A percentile compares a stretch with the other conserved stretches of the same genome.
These are phyloP conservation scores for Coemansia sp. DNA, from an alignment of 192 early-diverging fungal genomes.

Conservation along the genomic window DNA sequence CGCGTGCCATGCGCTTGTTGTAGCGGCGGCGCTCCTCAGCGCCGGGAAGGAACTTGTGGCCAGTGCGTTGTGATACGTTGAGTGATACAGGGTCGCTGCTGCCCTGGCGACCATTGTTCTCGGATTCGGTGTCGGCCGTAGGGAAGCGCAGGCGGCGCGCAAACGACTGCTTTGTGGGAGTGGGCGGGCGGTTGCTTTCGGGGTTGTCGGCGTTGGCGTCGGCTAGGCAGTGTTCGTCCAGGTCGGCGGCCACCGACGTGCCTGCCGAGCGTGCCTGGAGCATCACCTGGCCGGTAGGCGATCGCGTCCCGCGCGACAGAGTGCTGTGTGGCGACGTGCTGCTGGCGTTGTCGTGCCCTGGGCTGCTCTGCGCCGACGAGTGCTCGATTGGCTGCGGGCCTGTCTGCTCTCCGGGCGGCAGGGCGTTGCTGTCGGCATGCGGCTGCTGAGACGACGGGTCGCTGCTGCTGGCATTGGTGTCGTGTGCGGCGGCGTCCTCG, in stretches of 20 bases:
- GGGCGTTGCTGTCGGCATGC: neutral
- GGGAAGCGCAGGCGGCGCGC: conserved; percentile 41
- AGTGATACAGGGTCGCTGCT: conserved; percentile 41
- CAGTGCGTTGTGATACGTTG: conserved; percentile 48
- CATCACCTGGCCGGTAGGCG: conserved; percentile 9
- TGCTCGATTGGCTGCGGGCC: too few relatives aligned
- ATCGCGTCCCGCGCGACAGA: too few relatives aligned
- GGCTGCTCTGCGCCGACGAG: too few relatives aligned
- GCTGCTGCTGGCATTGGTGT: neutral
- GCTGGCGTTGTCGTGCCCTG: too few relatives aligned
- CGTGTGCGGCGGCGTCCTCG: neutral
- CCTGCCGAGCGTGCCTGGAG: conserved; percentile 38
- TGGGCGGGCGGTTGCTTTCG: conserved; percentile 49
- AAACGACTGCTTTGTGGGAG: conserved; percentile 43
- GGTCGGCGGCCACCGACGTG: conserved; percentile 44
- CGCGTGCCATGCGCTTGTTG: conserved; percentile 40
- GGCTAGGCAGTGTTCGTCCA: conserved; percentile 45
- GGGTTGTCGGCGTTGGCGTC: conserved; percentile 51
- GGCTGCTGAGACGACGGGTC: neutral
- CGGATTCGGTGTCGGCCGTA: neutral
- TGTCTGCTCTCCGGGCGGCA: neutral
- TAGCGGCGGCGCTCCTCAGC: conserved; percentile 46
- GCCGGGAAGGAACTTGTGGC: conserved; percentile 34
- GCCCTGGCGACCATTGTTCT: conserved; percentile 10
- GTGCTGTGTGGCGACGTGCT: too few relatives aligned